Percentiles rank a stretch among this genome's conserved stretches.
phyloP scores from a whole-genome alignment of 2,329 filamentous ascomycete species.

The Penicillium occitanis region DNA sequence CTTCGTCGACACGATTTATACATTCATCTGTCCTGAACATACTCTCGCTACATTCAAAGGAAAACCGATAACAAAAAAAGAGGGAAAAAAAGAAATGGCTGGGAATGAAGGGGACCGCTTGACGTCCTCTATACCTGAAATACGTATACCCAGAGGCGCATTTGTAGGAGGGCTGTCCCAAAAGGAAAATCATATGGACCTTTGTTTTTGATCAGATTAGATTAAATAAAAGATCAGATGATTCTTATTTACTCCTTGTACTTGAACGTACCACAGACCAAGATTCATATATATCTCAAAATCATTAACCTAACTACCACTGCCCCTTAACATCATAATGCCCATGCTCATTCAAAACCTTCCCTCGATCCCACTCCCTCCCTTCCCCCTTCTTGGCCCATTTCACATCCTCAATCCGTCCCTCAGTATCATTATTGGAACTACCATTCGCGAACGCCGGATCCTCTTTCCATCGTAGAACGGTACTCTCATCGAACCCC shows the following conservation, averaged over 20 bases:
- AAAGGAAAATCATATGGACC: too few relatives aligned
- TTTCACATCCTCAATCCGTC: constrained; percentile 66
- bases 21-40: too few relatives aligned
- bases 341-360: constrained; percentile 58
- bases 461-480: constrained; percentile 69
- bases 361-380: constrained; percentile 67
- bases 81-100: too few relatives aligned
- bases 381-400: constrained; percentile 71
- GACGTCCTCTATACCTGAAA: too few relatives aligned
- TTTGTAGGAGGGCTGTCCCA: too few relatives aligned
- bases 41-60: too few relatives aligned
- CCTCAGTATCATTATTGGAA: constrained; percentile 33
- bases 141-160: too few relatives aligned
- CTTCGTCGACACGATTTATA: too few relatives aligned
- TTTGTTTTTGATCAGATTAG: too few relatives aligned
- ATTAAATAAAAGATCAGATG: too few relatives aligned
- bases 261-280: not conserved
- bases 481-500: constrained; percentile 74
- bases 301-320: constrained; percentile 39
- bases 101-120: too few relatives aligned
- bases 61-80: too few relatives aligned
- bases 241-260: not conserved
- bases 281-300: not conserved
- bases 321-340: constrained; percentile 51
- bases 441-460: constrained; percentile 52